phyloP scores from a whole-genome alignment of 2,329 filamentous ascomycete genomes.

The Thelonectria blattea region DNA sequence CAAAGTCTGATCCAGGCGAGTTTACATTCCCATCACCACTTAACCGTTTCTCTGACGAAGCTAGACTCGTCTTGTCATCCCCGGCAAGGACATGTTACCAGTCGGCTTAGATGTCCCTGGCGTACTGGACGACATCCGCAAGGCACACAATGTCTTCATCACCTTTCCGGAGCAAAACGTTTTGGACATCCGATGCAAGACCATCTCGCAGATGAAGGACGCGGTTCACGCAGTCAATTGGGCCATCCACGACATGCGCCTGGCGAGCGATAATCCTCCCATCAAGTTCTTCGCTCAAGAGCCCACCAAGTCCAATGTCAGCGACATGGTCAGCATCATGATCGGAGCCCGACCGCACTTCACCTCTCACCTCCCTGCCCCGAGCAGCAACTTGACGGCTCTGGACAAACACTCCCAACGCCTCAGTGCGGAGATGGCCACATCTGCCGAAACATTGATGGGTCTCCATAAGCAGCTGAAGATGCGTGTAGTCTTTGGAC shows the following conservation, averaged over 20 bases:
- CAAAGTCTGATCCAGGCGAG: constrained; percentile 36
- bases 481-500: constrained; percentile 44
- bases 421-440: constrained; percentile 28
- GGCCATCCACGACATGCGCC: constrained; percentile 42
- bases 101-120: constrained; percentile 31
- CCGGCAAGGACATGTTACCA: constrained; percentile 38
- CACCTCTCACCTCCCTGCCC: not conserved
- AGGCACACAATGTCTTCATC: constrained; percentile 42
- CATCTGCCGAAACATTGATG: constrained; percentile 35
- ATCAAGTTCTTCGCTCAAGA: constrained; percentile 40
- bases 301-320: constrained; percentile 21
- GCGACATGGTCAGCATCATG: constrained; percentile 31
- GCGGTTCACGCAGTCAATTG: constrained; percentile 41
- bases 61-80: constrained; percentile 37
- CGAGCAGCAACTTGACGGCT: constrained; percentile 12
- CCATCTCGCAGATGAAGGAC: constrained; percentile 34
- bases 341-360: constrained; percentile 35
- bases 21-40: not conserved
- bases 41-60: not conserved
- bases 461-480: constrained; percentile 34
- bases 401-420: constrained; percentile 29
- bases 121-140: constrained; percentile 39
- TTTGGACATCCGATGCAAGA: constrained; percentile 37
- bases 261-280: constrained; percentile 34
- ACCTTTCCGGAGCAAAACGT: constrained; percentile 30